Percentiles rank a stretch among this genome's conserved stretches.
Evolutionary conservation across 2,329 filamentous ascomycete genomes (phyloP).

Genomic region (Fusarium circinatum): DNA sequence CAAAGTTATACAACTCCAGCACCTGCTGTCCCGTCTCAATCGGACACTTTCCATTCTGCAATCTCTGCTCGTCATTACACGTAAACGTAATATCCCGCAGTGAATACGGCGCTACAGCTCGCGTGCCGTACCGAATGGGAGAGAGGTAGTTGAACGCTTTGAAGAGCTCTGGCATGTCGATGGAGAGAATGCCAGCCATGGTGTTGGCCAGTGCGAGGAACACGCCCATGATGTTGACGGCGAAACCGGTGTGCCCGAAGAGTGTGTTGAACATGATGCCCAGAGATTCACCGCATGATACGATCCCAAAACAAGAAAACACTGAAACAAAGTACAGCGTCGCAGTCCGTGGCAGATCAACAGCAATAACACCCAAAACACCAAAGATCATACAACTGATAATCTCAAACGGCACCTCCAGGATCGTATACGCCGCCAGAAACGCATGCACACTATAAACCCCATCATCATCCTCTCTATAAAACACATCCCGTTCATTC

Average conservation of each 20-base stretch:
- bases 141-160: constrained; percentile 76
- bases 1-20: constrained; percentile 72
- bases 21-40: constrained; percentile 75
- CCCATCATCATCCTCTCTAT: constrained; percentile 78
- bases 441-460: constrained; percentile 79
- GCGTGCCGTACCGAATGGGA: constrained; percentile 75
- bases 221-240: constrained; percentile 76
- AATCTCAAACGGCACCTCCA: constrained; percentile 79
- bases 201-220: constrained; percentile 76
- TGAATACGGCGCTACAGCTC: constrained; percentile 73
- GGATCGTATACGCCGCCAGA: constrained; percentile 73
- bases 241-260: constrained; percentile 78
- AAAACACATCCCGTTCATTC: constrained; percentile 78
- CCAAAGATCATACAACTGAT: constrained; percentile 73
- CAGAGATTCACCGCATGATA: constrained; percentile 78
- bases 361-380: constrained; percentile 70
- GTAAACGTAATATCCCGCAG: constrained; percentile 70
- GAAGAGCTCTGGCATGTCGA: constrained; percentile 74
- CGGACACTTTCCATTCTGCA: constrained; percentile 70
- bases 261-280: constrained; percentile 85
- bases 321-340: constrained; percentile 74
- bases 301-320: constrained; percentile 78
- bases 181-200: constrained; percentile 77
- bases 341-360: constrained; percentile 70
- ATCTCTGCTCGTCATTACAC: constrained; percentile 68